Percentiles rank a stretch among this genome's conserved stretches.
Conservation (phyloP, 495 filamentous ascomycete genomes). For the Hypomontagnella submonticulosa region DNA sequence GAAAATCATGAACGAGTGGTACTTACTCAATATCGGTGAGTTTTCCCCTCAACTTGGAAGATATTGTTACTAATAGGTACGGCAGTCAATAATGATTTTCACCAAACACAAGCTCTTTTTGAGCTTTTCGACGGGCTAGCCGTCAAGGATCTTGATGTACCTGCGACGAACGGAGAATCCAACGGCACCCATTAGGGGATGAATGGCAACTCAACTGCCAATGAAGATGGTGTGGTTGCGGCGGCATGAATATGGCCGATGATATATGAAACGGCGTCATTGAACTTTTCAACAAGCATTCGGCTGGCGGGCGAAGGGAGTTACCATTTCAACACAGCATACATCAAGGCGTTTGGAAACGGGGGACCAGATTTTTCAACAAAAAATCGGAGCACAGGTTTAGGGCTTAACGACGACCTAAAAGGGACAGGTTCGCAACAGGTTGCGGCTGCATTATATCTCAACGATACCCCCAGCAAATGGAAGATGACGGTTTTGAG, state of each 20-base stretch:
- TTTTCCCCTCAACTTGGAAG: conserved; percentile 5
- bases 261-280: conserved; percentile 45
- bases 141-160: conserved; percentile 71
- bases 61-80: conserved; percentile 18
- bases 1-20: conserved; percentile 88
- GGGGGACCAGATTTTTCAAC: conserved; percentile 48
- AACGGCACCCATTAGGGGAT: conserved; percentile 41
- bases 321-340: conserved; percentile 51
- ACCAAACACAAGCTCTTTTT: conserved; percentile 79
- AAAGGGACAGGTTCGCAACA: conserved; percentile 42
- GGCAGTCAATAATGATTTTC: conserved; percentile 96
- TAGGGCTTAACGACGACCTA: conserved; percentile 38
- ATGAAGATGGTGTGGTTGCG: conserved; percentile 24
- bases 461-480: conserved; percentile 47
- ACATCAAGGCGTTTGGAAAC: conserved; percentile 47
- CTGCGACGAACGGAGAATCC: conserved; percentile 25
- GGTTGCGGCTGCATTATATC: conserved; percentile 44
- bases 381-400: conserved; percentile 48
- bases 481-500: conserved; percentile 34
- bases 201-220: conserved; percentile 22
- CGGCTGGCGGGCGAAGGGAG: conserved; percentile 41
- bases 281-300: conserved; percentile 53
- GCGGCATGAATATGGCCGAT: conserved; percentile 16
- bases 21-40: conserved; percentile 94
- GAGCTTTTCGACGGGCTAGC: conserved; percentile 83